phyloP scores from a whole-genome alignment of 2,329 filamentous ascomycete species.

The Aspergillus amoenus region DNA sequence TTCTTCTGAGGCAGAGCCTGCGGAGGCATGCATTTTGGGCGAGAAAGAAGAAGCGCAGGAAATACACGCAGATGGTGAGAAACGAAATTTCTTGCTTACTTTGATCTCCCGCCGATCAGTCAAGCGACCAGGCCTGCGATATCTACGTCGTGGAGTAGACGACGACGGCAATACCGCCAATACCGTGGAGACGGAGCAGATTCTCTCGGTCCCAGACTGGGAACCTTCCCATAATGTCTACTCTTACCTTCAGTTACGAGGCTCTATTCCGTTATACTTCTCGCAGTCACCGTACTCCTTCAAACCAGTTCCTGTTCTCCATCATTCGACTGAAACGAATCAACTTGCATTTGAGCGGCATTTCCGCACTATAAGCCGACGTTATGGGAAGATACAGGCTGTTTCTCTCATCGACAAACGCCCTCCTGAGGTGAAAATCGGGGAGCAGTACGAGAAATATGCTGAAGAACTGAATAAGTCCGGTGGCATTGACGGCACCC shows the following conservation, averaged over 20 bases:
- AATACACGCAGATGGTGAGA: slow-evolving; percentile 25
- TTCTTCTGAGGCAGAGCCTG: slow-evolving; percentile 12
- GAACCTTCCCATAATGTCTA: slow-evolving; percentile 62
- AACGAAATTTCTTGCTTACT: slow-evolving; percentile 70
- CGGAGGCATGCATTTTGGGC: slow-evolving; percentile 40
- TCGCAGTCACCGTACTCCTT: slow-evolving; percentile 92
- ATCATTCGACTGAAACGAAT: slow-evolving; percentile 79
- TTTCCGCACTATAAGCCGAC: slow-evolving; percentile 65
- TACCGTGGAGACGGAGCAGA: slow-evolving; percentile 90
- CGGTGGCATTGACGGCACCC: slow-evolving; percentile 50
- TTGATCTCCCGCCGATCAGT: slow-evolving; percentile 86
- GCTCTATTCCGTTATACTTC: slow-evolving; percentile 92
- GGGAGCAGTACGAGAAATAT: slow-evolving; percentile 71
- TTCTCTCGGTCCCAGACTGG: slow-evolving; percentile 73
- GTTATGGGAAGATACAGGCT: slow-evolving; percentile 75
- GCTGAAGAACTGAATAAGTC: slow-evolving; percentile 66
- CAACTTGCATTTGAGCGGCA: slow-evolving; percentile 75
- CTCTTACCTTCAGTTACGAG: slow-evolving; percentile 84
- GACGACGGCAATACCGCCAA: slow-evolving; percentile 89
- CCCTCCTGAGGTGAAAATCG: slow-evolving; percentile 76
- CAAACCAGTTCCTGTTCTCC: slow-evolving; percentile 79
- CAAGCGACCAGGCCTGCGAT: slow-evolving; percentile 82
- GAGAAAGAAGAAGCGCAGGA: slow-evolving; percentile 38
- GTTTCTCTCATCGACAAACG: slow-evolving; percentile 88
- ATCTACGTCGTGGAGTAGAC: slow-evolving; percentile 85